phyloP scores from a whole-genome alignment of 345 rosid species.

The Excoecaria agallocha region DNA sequence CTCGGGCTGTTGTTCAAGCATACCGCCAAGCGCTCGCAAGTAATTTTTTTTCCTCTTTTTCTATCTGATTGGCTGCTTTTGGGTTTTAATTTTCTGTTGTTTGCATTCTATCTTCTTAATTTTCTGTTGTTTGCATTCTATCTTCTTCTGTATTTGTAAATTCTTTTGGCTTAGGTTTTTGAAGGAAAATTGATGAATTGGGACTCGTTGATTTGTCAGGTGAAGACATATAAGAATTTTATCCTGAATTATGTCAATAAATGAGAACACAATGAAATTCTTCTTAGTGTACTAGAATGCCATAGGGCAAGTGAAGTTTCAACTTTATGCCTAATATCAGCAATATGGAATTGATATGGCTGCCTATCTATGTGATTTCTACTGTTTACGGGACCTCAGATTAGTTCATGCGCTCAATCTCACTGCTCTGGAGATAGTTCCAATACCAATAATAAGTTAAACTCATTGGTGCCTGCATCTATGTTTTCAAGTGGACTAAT shows the following conservation, averaged over 20 bases:
- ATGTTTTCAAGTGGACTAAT: too few relatives aligned
- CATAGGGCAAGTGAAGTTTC: background rate
- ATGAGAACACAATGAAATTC: background rate
- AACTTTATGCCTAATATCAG: background rate
- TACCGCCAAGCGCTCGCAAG: too few relatives aligned
- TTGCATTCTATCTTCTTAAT: constrained; percentile 60
- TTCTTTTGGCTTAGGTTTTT: background rate
- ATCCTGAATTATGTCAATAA: background rate
- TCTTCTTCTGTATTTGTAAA: background rate
- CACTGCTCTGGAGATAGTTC: background rate
- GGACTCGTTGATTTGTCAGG: background rate
- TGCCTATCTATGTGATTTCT: background rate
- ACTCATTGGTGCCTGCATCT: too few relatives aligned
- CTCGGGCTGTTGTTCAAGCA: too few relatives aligned
- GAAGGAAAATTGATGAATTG: background rate
- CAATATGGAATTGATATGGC: background rate
- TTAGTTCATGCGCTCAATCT: background rate
- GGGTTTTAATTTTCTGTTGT: too few relatives aligned
- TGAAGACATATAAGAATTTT: background rate
- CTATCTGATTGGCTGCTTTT: too few relatives aligned
- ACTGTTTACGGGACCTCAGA: background rate
- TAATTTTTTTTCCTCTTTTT: too few relatives aligned
- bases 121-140: constrained; percentile 4
- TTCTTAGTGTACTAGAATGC: background rate
- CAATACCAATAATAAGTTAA: background rate